phyloP scores from a whole-genome alignment of 805 yeast genomes.

The Cyberlindnera americana region DNA sequence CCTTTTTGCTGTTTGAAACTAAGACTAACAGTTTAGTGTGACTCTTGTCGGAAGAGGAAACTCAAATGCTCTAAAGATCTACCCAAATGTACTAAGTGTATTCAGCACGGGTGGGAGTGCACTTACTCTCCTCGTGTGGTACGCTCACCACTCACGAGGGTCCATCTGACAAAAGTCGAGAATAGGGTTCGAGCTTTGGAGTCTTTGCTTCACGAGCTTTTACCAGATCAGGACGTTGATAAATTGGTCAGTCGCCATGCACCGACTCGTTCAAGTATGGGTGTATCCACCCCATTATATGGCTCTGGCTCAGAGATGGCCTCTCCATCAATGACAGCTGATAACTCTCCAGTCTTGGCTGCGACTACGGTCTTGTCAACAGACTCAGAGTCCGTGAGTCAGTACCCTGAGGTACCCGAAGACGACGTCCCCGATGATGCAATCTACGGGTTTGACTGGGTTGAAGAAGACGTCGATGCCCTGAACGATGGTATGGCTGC shows the following conservation, averaged over 20 bases:
- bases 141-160: slow-evolving; percentile 78
- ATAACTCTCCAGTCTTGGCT: slow-evolving; percentile 4
- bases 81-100: slow-evolving; percentile 76
- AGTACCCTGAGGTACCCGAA: slow-evolving; percentile 29
- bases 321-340: neutral
- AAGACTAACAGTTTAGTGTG: no score
- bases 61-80: slow-evolving; percentile 74
- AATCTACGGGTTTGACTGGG: slow-evolving; percentile 58
- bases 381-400: slow-evolving; percentile 13
- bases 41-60: slow-evolving; percentile 77
- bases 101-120: slow-evolving; percentile 69
- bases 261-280: slow-evolving; percentile 7
- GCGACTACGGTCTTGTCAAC: slow-evolving; percentile 6
- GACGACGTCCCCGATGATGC: slow-evolving; percentile 41
- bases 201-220: slow-evolving; percentile 36
- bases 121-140: slow-evolving; percentile 73
- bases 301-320: slow-evolving; percentile 10
- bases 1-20: no score
- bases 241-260: slow-evolving; percentile 26
- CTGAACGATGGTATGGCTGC: slow-evolving; percentile 65
- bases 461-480: slow-evolving; percentile 44
- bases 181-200: slow-evolving; percentile 47
- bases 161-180: slow-evolving; percentile 75
- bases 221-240: slow-evolving; percentile 48
- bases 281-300: slow-evolving; percentile 3